Base-by-base conservation (phyloP, 176 grass and related monocot species). In the Zea mays region DNA sequence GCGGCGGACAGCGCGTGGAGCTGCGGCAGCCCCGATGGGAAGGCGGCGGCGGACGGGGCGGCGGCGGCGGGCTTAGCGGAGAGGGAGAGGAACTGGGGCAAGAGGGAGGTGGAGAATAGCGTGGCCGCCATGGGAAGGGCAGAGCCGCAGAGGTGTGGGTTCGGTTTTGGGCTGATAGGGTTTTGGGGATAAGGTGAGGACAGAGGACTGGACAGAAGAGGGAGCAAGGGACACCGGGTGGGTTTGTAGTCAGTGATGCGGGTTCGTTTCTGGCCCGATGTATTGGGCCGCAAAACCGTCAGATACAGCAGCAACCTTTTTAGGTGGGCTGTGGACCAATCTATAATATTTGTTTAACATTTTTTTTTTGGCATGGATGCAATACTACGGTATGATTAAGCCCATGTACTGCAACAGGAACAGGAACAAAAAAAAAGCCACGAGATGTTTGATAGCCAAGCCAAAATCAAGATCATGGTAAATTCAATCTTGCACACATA, bases 151-250 rank as follows among this genome's bases (percentile, higher is more conserved):
- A 0, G 0, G 27, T 27, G 14, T 3, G 13, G 41, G 41, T 33
- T 40, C 48, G 42, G 42, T 62, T 41, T 43, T 12, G 10, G 55
- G 15, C 36, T 43, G 83, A 80, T 60, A 88, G 64, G 83, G 79
- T 77, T 81, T 87, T 71, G 79, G 73, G 36, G 83, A 85, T 91
- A 91, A 91, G 71, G 49, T 16, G 59, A 6, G 9, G 48, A 51
- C 1, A 7, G 50, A 52, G 15, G 15, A 7, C 2, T n/a, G 51
- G 5, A 41, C 40, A 41, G 27, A 54, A 5, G 50, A 54, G 50
- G 48, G 12, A 14, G 47, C 47, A 49, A 14, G 4, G 13, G 14
- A 16, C 27, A 27, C 27, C 27, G 27, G 27, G 27, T 27, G 27
- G 16, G 16, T 55, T 55, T 56, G 19, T 9, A 56, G 52, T 56